phyloP scores from a whole-genome alignment of 2,329 filamentous ascomycete genomes.

The Periconia sp. region DNA sequence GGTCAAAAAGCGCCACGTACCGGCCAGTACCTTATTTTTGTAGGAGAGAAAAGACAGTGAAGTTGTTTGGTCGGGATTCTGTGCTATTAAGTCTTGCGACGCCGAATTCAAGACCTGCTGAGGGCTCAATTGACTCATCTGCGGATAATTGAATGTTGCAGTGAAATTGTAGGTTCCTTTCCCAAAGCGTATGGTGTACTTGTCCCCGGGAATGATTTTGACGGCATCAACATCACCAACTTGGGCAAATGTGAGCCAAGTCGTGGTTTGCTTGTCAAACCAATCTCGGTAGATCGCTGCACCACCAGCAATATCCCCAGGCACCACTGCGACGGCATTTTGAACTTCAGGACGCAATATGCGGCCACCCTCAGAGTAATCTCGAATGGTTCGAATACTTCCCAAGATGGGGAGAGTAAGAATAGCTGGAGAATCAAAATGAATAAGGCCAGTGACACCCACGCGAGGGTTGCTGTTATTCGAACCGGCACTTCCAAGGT shows the following conservation, averaged over 20 bases:
- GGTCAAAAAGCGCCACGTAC: constrained; percentile 67
- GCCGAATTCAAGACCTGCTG: constrained; percentile 53
- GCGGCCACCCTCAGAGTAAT: constrained; percentile 62
- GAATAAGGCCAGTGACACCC: constrained; percentile 56
- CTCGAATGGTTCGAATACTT: constrained; percentile 64
- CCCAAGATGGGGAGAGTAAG: constrained; percentile 62
- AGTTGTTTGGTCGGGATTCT: constrained; percentile 51
- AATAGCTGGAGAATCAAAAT: constrained; percentile 60
- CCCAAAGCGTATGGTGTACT: constrained; percentile 51
- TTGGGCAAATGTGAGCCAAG: constrained; percentile 51
- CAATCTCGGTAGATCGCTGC: constrained; percentile 57
- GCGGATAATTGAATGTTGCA: constrained; percentile 64
- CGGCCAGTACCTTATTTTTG: constrained; percentile 62
- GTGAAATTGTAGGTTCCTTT: constrained; percentile 60
- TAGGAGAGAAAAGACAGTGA: constrained; percentile 67
- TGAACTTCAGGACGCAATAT: constrained; percentile 58
- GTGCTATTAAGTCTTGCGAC: constrained; percentile 49
- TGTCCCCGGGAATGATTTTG: constrained; percentile 33
- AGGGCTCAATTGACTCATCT: constrained; percentile 57
- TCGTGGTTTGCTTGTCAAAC: constrained; percentile 64
- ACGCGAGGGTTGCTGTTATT: constrained; percentile 46
- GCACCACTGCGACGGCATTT: constrained; percentile 51
- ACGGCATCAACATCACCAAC: constrained; percentile 32
- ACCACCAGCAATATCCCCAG: constrained; percentile 45
- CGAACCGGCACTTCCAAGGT: constrained; percentile 28